Base-by-base conservation (phyloP, 225 moss, liverwort and hornwort species). In the Takakia lepidozioides region DNA sequence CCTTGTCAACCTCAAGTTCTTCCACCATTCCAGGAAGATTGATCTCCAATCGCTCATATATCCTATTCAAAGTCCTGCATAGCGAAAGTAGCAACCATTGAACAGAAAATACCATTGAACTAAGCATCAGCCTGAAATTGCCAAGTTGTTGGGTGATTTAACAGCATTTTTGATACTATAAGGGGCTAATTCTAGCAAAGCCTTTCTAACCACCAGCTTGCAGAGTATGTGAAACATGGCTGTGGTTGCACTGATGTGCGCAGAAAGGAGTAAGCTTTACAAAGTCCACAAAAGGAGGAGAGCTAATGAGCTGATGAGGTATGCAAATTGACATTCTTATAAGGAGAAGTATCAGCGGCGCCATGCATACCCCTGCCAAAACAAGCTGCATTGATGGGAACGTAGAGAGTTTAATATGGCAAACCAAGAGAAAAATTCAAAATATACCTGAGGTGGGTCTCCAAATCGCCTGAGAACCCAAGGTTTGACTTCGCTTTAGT, bases 1-100 rank as follows among this genome's bases (percentile, higher is more conserved):
- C 70, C 53, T 70, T 74, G 27, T 67, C 67, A 20, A 80, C 66
- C 57, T 80, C 74, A 18, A 80, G 74, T 55, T 74, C 79, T 80
- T 74, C 74, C 25, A 74, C 67, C 38, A 80, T 43, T 67, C 59
- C 70, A 27, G 74, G 74, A 60, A 80, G 53, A 48, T 70, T 74
- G 39, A 80, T 55, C 49, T 80, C 74, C 60, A 80, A 51, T 34
- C 79, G 79, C 56, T 80, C 66, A 22, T 80, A 67, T 29, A 80
- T 51, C n/a, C 62, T 67, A 21, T 50, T 70, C 67, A 74, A 58
- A 16, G 52, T 70, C 58, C 79, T 80, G 46, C 46, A 61, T 52
- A 47, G 35, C 38, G 60, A 26, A 49, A 0, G 26, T 15, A 27
- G 16, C 27, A 22, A 4, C 10, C 19, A 14, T 0, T 46, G 14